phyloP scores from a whole-genome alignment of 441 rosid species.

The Eruca vesicaria region DNA sequence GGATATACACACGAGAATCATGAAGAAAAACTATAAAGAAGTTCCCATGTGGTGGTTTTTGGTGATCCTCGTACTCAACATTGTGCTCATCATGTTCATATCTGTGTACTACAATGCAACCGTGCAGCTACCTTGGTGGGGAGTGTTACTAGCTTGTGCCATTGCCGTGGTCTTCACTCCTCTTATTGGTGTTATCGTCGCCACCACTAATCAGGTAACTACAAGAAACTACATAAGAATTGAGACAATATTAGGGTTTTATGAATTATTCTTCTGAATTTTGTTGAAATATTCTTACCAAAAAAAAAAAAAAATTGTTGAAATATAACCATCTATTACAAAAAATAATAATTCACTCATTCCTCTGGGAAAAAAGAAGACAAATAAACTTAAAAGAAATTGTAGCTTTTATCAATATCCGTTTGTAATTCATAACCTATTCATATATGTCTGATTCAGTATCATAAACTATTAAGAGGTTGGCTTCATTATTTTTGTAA shows the following conservation, averaged over 20 bases:
- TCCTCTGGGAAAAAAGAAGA: not conserved
- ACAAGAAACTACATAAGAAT: not conserved
- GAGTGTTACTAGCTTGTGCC: conserved; percentile 65
- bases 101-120: conserved; percentile 50
- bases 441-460: not conserved
- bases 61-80: conserved; percentile 45
- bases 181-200: conserved; percentile 62
- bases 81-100: conserved; percentile 44
- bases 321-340: too few species aligned
- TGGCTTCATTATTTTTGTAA: conserved; percentile 49
- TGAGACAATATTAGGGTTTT: not conserved
- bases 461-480: not conserved
- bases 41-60: conserved; percentile 78
- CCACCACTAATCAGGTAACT: conserved; percentile 78
- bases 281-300: not conserved
- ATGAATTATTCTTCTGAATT: not conserved
- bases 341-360: not conserved
- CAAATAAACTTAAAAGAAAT: not conserved
- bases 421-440: not conserved
- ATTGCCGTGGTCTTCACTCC: conserved; percentile 69
- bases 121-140: conserved; percentile 90
- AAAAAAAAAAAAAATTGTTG: not conserved
- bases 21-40: conserved; percentile 55
- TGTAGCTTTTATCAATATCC: not conserved
- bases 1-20: conserved; percentile 78